Percentiles rank a stretch among this genome's conserved stretches.
Evolutionary conservation across 768 basidiomycete genomes (phyloP).

Genomic region (Calocera cornea): DNA sequence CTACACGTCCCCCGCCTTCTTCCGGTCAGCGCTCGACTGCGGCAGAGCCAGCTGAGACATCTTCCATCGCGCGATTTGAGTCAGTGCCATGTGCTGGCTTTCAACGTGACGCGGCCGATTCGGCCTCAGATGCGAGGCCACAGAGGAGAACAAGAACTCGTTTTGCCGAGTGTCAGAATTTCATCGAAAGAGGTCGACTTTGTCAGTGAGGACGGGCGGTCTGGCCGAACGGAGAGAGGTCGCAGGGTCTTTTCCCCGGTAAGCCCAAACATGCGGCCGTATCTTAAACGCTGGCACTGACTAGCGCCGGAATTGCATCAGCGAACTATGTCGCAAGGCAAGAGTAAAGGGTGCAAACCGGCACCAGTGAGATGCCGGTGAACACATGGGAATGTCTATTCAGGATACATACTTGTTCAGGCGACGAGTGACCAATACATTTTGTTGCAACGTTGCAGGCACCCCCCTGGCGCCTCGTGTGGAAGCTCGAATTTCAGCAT

Average conservation of each 20-base stretch:
- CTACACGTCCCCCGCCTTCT: constrained; percentile 33
- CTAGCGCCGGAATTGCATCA: constrained; percentile 21
- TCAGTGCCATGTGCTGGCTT: constrained; percentile 32
- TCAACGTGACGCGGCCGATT: constrained; percentile 10
- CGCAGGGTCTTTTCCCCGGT: constrained; percentile 67
- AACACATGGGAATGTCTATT: too few species aligned
- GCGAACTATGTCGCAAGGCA: constrained; percentile 20
- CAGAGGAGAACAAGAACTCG: constrained; percentile 80
- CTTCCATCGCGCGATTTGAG: constrained; percentile 59
- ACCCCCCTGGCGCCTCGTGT: too few species aligned
- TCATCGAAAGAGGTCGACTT: constrained; percentile 67
- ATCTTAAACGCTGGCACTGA: constrained; percentile 18
- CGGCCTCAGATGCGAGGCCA: constrained; percentile 62
- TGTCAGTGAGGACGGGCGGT: constrained; percentile 80
- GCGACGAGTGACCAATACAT: too few species aligned
- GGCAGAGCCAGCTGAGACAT: constrained; percentile 20
- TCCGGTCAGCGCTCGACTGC: constrained; percentile 28
- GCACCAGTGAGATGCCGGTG: too few species aligned
- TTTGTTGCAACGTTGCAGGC: too few species aligned
- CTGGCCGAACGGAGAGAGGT: constrained; percentile 45
- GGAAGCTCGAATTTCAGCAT: too few species aligned
- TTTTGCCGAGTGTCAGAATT: constrained; percentile 73
- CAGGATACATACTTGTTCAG: too few species aligned
- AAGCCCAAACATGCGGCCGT: constrained; percentile 16
- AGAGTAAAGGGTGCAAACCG: constrained; percentile 5